Base-by-base conservation (phyloP, 1,284 basidiomycete genomes). In the Leccinum solheimii region DNA sequence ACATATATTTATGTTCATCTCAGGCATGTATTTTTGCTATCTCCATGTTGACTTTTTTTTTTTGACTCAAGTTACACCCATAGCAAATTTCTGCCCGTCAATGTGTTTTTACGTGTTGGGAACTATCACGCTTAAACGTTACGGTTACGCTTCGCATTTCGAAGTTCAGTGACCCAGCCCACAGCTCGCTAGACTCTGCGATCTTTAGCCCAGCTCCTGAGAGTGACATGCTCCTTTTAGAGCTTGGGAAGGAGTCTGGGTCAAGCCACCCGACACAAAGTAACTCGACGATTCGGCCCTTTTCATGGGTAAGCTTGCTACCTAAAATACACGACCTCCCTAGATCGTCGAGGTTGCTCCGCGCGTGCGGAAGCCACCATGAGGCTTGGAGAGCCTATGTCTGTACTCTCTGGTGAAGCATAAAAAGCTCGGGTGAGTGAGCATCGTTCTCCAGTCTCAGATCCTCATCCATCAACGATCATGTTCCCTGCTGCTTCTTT, bases 401-500 rank as follows among this genome's bases (percentile, higher is more conserved):
- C 19, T 45, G 27, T 34, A 38, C 58, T 40, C 58, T 48, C 7
- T 36, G 16, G 45, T 40, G 2, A 13, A 30, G 45, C 59, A 72
- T 75, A 72, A 74, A 72, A 62, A 34, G 56, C 45, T 26, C 50
- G 19, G 16, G 26, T 10, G 36, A 4, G 52, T 5, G 26, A 19
- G 19, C 10, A 48, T n/a, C 38, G 2, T 57, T 50, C 59, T 64
- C 21, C 55, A 62, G 56, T 45, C 26, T 57, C 30, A 6, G 10
- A 23, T 55, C 34, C 53, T 52, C 50, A 48, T 50, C 51, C 54
- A n/a, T 52, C 45, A 34, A 61, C 43, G 10, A 50, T 38, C 60
- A 76, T 76, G 75, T 68, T 72, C 58, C 62, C 62, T 23, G 59
- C 64, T 55, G 62, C 73, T 45, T 75, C 74, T 58, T 62, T 81